These are phyloP conservation scores for Massariosphaeria phaeospora DNA, from an alignment of 495 filamentous ascomycete genomes.

Conservation along the genomic window DNA sequence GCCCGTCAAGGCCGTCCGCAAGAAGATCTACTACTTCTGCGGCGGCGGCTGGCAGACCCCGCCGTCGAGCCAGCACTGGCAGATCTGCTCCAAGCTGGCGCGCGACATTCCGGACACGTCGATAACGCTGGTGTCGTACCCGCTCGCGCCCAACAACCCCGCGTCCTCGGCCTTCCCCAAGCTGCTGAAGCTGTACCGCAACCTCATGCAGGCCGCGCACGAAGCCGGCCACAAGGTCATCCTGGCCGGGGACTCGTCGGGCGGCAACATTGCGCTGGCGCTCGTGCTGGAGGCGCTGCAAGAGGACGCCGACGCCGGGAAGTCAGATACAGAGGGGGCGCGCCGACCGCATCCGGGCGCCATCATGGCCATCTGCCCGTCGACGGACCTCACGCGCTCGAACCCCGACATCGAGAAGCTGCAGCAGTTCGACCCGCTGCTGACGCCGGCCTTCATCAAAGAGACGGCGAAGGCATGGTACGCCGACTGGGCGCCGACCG, in stretches of 20 bases:
- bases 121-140: conserved; percentile 34
- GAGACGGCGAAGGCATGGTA: conserved; percentile 39
- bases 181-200: conserved; percentile 31
- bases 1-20: neutral
- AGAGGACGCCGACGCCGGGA: conserved; percentile 1
- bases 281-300: conserved; percentile 36
- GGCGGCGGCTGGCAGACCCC: conserved; percentile 41
- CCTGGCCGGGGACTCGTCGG: conserved; percentile 36
- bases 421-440: conserved; percentile 40
- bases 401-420: conserved; percentile 39
- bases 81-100: conserved; percentile 34
- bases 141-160: conserved; percentile 37
- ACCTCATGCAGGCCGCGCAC: conserved; percentile 20
- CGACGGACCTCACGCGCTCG: conserved; percentile 39
- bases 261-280: conserved; percentile 38
- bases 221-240: conserved; percentile 31
- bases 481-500: conserved; percentile 30
- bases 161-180: conserved; percentile 32
- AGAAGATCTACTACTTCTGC: conserved; percentile 41
- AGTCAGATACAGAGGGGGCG: conserved; percentile 1
- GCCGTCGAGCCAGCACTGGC: conserved; percentile 39
- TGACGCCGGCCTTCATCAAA: conserved; percentile 35
- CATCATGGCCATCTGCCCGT: conserved; percentile 41
- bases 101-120: conserved; percentile 22
- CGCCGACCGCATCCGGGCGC: conserved; percentile 1